A percentile compares a stretch with the other conserved stretches of the same genome.
phyloP scores from a whole-genome alignment of 148 eudicot species.

The Cornus controversa region DNA sequence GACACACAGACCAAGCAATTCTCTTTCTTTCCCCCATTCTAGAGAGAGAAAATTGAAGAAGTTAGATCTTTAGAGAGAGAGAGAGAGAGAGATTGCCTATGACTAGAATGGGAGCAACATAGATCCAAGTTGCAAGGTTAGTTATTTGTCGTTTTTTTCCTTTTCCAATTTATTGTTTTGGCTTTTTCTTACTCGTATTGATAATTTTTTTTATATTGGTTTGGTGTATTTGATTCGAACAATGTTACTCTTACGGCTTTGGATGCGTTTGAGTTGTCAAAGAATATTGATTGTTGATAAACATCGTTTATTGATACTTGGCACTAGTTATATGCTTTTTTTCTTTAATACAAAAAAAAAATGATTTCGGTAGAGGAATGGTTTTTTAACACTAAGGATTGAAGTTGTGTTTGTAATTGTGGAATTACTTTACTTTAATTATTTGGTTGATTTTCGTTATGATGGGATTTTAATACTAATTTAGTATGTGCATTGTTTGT shows the following conservation, averaged over 20 bases:
- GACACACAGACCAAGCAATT: too few relatives aligned
- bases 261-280: not conserved
- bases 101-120: not conserved
- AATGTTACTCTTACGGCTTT: too few relatives aligned
- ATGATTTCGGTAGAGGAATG: not conserved
- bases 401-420: not conserved
- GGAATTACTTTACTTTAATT: not conserved
- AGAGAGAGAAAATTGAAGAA: not conserved
- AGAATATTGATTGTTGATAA: not conserved
- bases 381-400: too few relatives aligned
- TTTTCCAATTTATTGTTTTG: too few relatives aligned
- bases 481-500: not conserved
- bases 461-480: too few relatives aligned
- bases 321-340: not conserved
- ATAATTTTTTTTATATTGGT: too few relatives aligned
- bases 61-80: not conserved
- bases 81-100: not conserved
- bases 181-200: not conserved
- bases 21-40: too few relatives aligned
- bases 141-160: too few relatives aligned
- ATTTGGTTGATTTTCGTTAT: too few relatives aligned
- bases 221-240: not conserved
- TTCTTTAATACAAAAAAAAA: too few relatives aligned
- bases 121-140: not conserved
- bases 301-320: not conserved